Base-by-base conservation (phyloP, 2,329 filamentous ascomycete genomes). In the Penicillium sp. region DNA sequence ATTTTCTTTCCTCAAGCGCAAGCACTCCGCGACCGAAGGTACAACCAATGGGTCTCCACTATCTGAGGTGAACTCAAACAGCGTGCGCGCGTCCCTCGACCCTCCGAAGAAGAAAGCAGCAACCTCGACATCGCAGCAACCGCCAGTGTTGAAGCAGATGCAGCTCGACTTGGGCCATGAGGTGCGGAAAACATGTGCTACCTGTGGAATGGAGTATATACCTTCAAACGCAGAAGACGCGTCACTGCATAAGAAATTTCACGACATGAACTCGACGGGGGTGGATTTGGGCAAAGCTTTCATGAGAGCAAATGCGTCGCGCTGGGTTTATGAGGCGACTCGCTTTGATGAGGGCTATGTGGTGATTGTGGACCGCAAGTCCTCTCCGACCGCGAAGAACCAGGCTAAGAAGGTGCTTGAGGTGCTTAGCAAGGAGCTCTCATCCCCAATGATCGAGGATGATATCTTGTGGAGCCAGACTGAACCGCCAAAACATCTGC, bases 151-250 rank as follows among this genome's bases (percentile, higher is more conserved):
- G 62, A 83, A 83, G 54, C 87, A 89, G 70, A 86, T 86, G 79
- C 85, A 87, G 67, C 82, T 89, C 63, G 85, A 87, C 67, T 77
- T 89, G 13, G 86, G 85, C 2, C 78, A 81, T 45, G 81, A 85
- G 47, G 76, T 83, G 45, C 81, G 84, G 51, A 85, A 84, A 66
- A 85, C 82, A 11, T 90, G 88, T 74, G 78, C 79, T 44, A 79
- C 78, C 3, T 90, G 88, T 68, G 85, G 86, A 1, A 90, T 90
- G 88, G 85, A 88, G 57, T 90, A 90, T 67, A 82, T 87, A 38
- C 84, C 86, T 4, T 88, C 87, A 0, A 84, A 85, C 54, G 75
- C 79, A 7, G 86, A 89, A 68, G 88, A 90, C 67, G 78, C 81
- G n/a, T 83, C 82, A 7, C 70, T 90, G 58, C 88, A 90, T 70